Conservation (phyloP, 345 rosid genomes). For the Mangifera indica region DNA sequence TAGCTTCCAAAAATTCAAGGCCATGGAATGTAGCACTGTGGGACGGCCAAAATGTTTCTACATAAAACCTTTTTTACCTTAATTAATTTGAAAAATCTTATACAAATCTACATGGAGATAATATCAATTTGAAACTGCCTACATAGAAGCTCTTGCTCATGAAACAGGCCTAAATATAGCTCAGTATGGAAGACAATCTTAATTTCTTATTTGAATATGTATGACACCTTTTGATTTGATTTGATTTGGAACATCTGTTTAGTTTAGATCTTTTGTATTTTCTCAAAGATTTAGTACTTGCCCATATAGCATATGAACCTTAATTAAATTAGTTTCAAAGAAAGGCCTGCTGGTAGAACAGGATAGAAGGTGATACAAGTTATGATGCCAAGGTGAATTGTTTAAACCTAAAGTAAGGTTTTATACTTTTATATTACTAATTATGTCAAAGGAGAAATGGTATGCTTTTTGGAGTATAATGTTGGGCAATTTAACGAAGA, state of each 20-base stretch:
- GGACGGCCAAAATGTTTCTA: background rate
- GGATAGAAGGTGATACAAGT: background rate
- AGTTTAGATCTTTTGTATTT: no score
- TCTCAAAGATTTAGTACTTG: no score
- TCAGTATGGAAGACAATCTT: background rate
- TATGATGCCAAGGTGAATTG: background rate
- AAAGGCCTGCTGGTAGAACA: background rate
- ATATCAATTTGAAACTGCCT: background rate
- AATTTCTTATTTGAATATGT: background rate
- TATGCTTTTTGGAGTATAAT: background rate
- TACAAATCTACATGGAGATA: background rate
- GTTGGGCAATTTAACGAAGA: background rate
- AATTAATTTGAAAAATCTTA: background rate
- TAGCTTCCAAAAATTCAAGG: slow-evolving; percentile 5
- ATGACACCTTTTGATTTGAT: no score
- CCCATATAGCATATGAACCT: no score
- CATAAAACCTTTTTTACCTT: background rate
- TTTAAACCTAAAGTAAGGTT: background rate
- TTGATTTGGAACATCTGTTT: no score
- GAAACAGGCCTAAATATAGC: background rate
- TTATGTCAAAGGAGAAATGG: background rate
- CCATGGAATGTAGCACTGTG: background rate
- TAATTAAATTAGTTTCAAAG: background rate
- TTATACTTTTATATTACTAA: background rate
- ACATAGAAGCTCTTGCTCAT: background rate